Conservation (phyloP, 129 eudicot species). For the Centaurea solstitialis region DNA sequence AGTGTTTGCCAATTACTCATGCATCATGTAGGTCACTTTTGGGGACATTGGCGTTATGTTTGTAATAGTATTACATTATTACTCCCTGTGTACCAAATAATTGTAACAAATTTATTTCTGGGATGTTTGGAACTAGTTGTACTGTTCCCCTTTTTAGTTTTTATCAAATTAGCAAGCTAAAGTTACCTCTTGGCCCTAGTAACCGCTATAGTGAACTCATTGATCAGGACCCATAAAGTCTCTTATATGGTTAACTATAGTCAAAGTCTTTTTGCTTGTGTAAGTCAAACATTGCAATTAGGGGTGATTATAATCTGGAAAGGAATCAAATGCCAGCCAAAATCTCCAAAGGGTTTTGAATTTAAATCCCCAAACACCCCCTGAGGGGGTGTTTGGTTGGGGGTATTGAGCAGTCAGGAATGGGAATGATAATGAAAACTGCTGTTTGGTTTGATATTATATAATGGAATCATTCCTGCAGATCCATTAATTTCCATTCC, state of each 20-base stretch:
- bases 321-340: too few relatives aligned
- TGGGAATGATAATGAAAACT: too few relatives aligned
- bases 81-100: not conserved
- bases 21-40: not conserved
- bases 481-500: too few relatives aligned
- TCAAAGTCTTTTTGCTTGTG: not conserved
- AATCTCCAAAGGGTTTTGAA: not conserved
- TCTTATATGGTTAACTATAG: not conserved
- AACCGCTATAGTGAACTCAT: not conserved
- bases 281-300: not conserved
- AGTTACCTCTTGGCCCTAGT: not conserved
- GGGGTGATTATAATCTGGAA: not conserved
- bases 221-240: not conserved
- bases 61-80: not conserved
- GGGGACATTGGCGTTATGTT: not conserved
- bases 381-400: too few relatives aligned
- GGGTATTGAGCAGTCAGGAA: too few relatives aligned
- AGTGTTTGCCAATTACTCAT: not conserved
- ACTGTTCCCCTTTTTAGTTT: not conserved
- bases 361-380: too few relatives aligned
- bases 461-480: too few relatives aligned
- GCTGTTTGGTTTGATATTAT: too few relatives aligned
- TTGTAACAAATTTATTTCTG: not conserved
- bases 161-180: not conserved
- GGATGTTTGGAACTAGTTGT: not conserved